Evolutionary conservation across 148 eudicot genomes (phyloP).

Genomic region (Camellia sinensis): DNA sequence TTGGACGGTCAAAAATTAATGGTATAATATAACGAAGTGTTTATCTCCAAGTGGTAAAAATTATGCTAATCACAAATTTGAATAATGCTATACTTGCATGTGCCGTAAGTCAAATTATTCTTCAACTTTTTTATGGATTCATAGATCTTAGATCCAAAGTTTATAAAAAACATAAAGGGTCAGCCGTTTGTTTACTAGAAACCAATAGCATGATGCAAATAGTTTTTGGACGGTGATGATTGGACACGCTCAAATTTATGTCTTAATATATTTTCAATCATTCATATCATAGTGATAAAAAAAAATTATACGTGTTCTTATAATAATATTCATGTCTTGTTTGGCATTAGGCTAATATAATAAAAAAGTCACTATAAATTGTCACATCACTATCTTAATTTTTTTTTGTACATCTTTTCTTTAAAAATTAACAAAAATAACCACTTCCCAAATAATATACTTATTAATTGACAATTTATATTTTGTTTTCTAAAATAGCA

Average conservation of each 20-base stretch:
- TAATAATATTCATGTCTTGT: too few species aligned
- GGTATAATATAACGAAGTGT: neutral
- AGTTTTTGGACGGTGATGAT: constrained; percentile 9
- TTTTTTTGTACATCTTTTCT: too few species aligned
- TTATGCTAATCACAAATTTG: constrained; percentile 3
- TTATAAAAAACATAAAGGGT: neutral
- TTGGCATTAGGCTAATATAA: too few species aligned
- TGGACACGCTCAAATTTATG: neutral
- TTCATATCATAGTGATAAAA: too few species aligned
- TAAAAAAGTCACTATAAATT: too few species aligned
- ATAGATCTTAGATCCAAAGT: constrained; percentile 13
- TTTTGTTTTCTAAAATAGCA: too few species aligned
- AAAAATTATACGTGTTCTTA: too few species aligned
- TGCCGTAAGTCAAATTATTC: constrained; percentile 5
- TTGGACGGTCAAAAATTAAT: neutral
- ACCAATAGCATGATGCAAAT: neutral
- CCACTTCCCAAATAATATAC: too few species aligned
- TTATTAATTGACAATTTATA: too few species aligned
- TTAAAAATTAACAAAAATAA: too few species aligned
- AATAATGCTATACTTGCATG: neutral
- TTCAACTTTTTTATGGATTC: neutral
- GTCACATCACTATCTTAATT: too few species aligned
- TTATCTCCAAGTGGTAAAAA: neutral
- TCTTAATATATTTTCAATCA: too few species aligned
- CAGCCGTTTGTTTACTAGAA: constrained; percentile 10